Conservation (phyloP, 192 early-diverging fungal genomes). For the Dissophora globulifera region DNA sequence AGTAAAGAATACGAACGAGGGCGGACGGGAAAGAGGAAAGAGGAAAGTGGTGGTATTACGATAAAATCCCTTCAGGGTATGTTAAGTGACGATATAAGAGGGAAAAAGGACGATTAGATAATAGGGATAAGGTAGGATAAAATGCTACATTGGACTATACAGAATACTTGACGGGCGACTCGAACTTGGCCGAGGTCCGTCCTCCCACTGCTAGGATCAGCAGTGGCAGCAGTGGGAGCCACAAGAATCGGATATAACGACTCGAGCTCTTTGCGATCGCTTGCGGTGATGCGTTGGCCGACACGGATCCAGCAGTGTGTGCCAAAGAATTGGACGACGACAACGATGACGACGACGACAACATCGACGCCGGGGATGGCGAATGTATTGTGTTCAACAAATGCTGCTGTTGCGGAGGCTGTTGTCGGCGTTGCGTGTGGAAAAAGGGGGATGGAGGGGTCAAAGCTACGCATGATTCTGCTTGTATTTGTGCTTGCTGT, state of each 20-base stretch:
- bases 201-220: slow-evolving; percentile 37
- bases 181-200: slow-evolving; percentile 43
- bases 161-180: slow-evolving; percentile 30
- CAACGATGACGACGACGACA: neutral
- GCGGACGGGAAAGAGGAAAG: no score
- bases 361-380: neutral
- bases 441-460: neutral
- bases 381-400: no score
- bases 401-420: neutral
- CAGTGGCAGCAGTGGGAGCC: slow-evolving; percentile 33
- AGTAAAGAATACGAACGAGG: no score
- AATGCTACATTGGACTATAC: neutral
- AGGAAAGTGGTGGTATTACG: no score
- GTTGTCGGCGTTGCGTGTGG: neutral
- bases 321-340: slow-evolving; percentile 7
- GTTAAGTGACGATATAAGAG: no score
- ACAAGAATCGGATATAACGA: slow-evolving; percentile 39
- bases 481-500: neutral
- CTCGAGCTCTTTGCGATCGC: slow-evolving; percentile 35
- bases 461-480: neutral
- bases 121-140: neutral
- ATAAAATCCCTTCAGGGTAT: no score
- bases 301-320: neutral
- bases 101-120: slow-evolving; percentile 1
- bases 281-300: slow-evolving; percentile 21